A percentile compares a stretch with the other conserved stretches of the same genome.
phyloP scores from a whole-genome alignment of 768 basidiomycete genomes.

The Scleroderma citrinum region DNA sequence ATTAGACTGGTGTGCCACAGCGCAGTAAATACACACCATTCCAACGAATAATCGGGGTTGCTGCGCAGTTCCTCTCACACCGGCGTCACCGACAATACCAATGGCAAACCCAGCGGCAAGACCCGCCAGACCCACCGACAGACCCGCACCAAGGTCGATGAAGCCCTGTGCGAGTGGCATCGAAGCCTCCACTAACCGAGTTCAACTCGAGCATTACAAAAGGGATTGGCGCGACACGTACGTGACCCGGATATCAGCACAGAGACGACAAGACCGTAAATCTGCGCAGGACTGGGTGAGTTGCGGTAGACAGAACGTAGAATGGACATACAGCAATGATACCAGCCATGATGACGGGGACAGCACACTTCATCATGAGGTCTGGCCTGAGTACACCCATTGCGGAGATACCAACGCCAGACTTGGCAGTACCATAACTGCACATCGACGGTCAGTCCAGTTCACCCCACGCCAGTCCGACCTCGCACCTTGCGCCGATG shows the following conservation, averaged over 20 bases:
- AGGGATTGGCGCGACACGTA: conserved; percentile 38
- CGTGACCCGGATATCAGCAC: conserved; percentile 87
- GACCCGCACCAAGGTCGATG: conserved; percentile 89
- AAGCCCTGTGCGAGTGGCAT: conserved; percentile 95
- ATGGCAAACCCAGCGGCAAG: conserved; percentile 96
- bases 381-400: conserved; percentile 97
- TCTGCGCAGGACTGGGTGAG: conserved; percentile 39
- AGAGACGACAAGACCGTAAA: conserved; percentile 98
- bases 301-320: neutral
- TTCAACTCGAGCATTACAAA: neutral
- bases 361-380: conserved; percentile 96
- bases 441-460: too few relatives aligned
- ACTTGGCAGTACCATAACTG: conserved; percentile 99
- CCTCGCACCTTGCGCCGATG: conserved; percentile 72
- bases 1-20: neutral
- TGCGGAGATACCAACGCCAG: conserved; percentile 94
- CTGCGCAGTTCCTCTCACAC: conserved; percentile 96
- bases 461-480: too few relatives aligned
- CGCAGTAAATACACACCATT: conserved; percentile 66
- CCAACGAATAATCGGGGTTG: conserved; percentile 92
- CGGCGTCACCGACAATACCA: conserved; percentile 98
- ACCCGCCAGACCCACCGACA: conserved; percentile 90
- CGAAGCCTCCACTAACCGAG: conserved; percentile 48
- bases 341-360: conserved; percentile 99
- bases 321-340: conserved; percentile 83